Percentiles rank a stretch among this genome's conserved stretches.
Conservation (phyloP, 768 basidiomycete genomes). For the Lactarius deliciosus region DNA sequence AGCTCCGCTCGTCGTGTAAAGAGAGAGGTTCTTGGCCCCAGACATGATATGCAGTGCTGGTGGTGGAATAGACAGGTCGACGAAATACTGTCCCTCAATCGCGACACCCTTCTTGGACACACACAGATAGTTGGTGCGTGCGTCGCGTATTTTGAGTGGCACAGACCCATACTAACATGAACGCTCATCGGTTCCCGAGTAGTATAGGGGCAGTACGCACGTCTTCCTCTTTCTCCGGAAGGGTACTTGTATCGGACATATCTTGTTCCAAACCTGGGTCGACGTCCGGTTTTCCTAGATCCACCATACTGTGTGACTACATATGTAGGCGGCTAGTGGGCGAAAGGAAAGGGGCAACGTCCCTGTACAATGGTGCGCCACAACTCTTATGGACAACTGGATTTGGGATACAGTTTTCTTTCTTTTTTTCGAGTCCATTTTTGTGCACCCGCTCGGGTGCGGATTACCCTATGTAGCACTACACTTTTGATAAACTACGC, state of each 20-base stretch:
- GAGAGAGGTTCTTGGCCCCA: slow-evolving; percentile 7
- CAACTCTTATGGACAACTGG: not conserved
- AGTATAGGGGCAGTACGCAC: not conserved
- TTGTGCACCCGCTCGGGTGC: too few relatives aligned
- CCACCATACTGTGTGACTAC: not conserved
- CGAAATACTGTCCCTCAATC: slow-evolving; percentile 1
- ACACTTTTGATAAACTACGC: too few relatives aligned
- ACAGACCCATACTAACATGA: not conserved
- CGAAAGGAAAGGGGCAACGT: not conserved
- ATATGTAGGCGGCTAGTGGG: not conserved
- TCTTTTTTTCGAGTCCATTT: too few relatives aligned
- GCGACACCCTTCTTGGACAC: not conserved
- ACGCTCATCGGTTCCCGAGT: not conserved
- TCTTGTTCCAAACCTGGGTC: not conserved
- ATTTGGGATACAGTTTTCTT: not conserved
- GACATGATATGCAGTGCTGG: not conserved
- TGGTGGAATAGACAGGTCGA: slow-evolving; percentile 10
- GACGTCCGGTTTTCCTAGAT: not conserved
- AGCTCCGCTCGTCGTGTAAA: slow-evolving; percentile 10
- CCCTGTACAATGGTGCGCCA: not conserved
- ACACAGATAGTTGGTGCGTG: slow-evolving; percentile 3
- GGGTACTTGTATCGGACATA: not conserved
- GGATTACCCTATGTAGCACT: too few relatives aligned
- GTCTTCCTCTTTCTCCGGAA: not conserved
- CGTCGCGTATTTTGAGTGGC: not conserved